Evolutionary conservation across 228 moss, liverwort and hornwort species (phyloP).

Genomic region (Sphagnum fallax): DNA sequence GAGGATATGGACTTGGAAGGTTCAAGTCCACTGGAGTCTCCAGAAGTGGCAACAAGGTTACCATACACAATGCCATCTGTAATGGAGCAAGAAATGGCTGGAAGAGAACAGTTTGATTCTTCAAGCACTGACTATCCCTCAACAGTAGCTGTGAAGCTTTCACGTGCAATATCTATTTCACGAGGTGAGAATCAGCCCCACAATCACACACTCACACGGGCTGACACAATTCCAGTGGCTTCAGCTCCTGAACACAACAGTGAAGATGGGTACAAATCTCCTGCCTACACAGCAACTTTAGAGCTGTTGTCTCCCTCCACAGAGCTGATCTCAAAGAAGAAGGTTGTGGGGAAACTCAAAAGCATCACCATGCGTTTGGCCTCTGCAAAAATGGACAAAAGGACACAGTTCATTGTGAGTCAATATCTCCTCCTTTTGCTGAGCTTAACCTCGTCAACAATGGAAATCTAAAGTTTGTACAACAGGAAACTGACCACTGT

Average conservation of each 20-base stretch:
- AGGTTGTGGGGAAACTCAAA: slow-evolving; percentile 3
- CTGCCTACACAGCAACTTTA: slow-evolving; percentile 27
- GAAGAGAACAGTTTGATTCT: slow-evolving; percentile 6
- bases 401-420: neutral
- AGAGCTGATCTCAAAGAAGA: slow-evolving; percentile 15
- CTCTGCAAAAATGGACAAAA: neutral
- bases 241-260: slow-evolving; percentile 1
- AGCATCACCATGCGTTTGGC: neutral
- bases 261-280: slow-evolving; percentile 22
- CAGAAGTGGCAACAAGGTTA: slow-evolving; percentile 21
- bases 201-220: slow-evolving; percentile 8
- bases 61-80: slow-evolving; percentile 54
- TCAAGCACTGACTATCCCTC: slow-evolving; percentile 19
- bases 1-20: neutral
- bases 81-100: slow-evolving; percentile 8
- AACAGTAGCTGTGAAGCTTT: slow-evolving; percentile 9
- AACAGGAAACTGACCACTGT: too few relatives aligned
- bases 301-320: slow-evolving; percentile 34
- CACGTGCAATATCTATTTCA: slow-evolving; percentile 15
- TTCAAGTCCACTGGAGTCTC: slow-evolving; percentile 1
- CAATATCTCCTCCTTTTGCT: neutral
- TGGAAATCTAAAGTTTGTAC: neutral
- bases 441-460: neutral
- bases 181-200: slow-evolving; percentile 4
- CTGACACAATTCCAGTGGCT: slow-evolving; percentile 5